Conservation (phyloP, 2,329 filamentous ascomycete genomes). For the Trichoderma oligosporum region DNA sequence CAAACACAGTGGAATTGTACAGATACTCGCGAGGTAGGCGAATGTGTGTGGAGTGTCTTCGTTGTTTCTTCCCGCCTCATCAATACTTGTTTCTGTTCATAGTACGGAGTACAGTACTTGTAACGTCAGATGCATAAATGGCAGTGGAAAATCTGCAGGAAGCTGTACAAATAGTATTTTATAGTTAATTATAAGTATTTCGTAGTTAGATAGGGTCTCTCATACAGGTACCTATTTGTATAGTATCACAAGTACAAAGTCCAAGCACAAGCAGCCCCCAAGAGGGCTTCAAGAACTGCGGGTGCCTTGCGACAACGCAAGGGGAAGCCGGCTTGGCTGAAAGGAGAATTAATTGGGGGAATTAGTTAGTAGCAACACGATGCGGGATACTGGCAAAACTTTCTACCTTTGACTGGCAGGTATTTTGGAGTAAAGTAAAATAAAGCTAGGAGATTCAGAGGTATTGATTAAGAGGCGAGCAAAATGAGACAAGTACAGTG, state of each 20-base stretch:
- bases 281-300: not conserved
- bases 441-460: no score
- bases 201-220: no score
- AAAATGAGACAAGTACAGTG: no score
- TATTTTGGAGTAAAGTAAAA: no score
- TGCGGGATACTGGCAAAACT: not conserved
- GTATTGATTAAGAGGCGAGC: no score
- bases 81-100: not conserved
- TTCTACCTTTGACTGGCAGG: no score
- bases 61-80: not conserved
- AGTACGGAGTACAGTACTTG: no score
- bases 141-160: no score
- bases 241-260: no score
- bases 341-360: not conserved
- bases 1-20: not conserved
- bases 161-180: no score
- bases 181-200: no score
- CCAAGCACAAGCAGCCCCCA: not conserved
- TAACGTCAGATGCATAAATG: not conserved
- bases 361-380: not conserved
- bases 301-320: conserved; percentile 3
- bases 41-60: not conserved
- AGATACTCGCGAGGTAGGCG: not conserved
- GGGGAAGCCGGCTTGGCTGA: not conserved
- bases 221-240: no score